phyloP scores from a whole-genome alignment of 169 alveolate genomes.

The Perkinsus marinus region DNA sequence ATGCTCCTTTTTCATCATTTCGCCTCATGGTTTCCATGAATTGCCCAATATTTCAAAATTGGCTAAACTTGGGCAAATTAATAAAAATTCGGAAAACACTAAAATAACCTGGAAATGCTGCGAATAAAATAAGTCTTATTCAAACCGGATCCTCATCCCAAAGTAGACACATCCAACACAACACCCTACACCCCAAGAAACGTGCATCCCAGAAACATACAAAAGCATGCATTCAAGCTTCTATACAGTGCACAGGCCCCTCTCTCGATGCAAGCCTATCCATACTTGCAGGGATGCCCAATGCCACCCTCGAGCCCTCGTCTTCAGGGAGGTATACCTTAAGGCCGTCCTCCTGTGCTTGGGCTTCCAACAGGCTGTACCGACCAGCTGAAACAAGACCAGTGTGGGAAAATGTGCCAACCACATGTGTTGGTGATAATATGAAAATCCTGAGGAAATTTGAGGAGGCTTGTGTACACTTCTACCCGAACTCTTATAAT shows the following conservation, averaged over 20 bases:
- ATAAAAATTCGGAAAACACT: too few species aligned
- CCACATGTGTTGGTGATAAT: too few species aligned
- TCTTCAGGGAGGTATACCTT: not conserved
- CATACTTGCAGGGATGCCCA: not conserved
- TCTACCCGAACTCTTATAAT: too few species aligned
- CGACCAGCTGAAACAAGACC: not conserved
- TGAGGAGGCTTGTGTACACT: too few species aligned
- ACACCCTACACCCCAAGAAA: not conserved
- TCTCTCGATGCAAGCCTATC: not conserved
- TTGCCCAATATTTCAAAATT: too few species aligned
- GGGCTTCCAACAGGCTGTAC: not conserved
- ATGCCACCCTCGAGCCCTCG: not conserved
- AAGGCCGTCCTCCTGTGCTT: not conserved
- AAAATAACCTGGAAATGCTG: too few species aligned
- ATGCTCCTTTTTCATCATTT: too few species aligned
- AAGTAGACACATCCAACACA: not conserved
- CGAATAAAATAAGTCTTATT: too few species aligned
- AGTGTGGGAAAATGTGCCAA: not conserved
- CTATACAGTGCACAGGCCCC: not conserved
- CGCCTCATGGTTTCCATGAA: too few species aligned
- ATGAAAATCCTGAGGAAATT: too few species aligned
- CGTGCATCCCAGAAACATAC: not conserved
- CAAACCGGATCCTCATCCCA: too few species aligned
- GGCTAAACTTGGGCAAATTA: too few species aligned
- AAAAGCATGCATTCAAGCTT: not conserved